Evolutionary conservation across 192 early-diverging fungal species (phyloP), one percentile per base, ranked within the genome.

Genomic region (Coemansia sp.): DNA sequence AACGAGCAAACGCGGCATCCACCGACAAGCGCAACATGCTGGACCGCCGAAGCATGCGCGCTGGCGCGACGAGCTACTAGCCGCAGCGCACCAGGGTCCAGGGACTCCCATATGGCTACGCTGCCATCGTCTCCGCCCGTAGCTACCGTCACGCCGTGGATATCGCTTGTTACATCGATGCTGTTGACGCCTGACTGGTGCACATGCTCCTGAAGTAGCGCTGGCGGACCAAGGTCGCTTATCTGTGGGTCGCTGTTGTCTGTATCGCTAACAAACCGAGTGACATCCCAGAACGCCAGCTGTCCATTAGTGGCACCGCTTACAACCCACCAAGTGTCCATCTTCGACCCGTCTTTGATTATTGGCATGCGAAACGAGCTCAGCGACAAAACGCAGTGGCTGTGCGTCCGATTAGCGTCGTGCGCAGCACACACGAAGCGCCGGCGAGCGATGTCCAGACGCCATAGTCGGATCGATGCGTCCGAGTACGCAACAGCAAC

Each of bases 111-210:
- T 10, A 95, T 86, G 7, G 91, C 85, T 46, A 92, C 93, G 4
- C 91, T 88, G 2, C 89, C 79, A 61, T 95, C 94, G 64, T 95
- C 93, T 4, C 93, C 93, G 16, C 91, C 92, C n/a, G 85, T 87
- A 6, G 84, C 84, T 3, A 91, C 45, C 40, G 88, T 20, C 15
- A 72, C 42, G 4, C 39, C 40, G 6, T 25, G 48, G 26, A 20
- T 8, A 34, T 34, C 8, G 8, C 18, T 4, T 30, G 12, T n/a
- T 2, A 86, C 79, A 51, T 83, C 75, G 37, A 94, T 37, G 9
- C 84, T 79, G 65, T 94, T 93, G n/a, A 94, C 84, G 16, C 93
- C 93, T 7, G 90, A 91, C 78, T 88, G 88, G 23, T 91, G 89
- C 28, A 74, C 69, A 33, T 45, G 25, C 46, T 64, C 51, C 13